Base-by-base conservation (phyloP, 345 rosid species). In the Microcos paniculata region DNA sequence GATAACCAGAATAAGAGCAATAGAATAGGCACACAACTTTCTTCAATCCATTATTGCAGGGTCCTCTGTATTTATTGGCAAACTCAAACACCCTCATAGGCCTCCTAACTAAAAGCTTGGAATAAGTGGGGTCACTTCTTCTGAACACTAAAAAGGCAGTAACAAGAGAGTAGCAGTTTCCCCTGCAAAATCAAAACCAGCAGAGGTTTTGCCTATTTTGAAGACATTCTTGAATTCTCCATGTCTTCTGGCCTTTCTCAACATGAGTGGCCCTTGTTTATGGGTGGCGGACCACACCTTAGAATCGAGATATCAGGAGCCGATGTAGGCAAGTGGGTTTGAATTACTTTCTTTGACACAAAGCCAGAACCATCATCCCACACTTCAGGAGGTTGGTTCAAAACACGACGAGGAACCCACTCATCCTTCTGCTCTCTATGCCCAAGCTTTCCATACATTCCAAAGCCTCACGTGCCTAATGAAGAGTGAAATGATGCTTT, bases 241-340 rank as follows among this genome's bases (percentile, higher is more conserved):
- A 96, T 96, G 65, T 96, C 99, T 76, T 96, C 98, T 8, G 99
- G 99, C 83, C 99, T 96, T 82, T 96, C 97, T 97, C 98, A 94
- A 71, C 98, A 94, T 77, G 85, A 62, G 77, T 96, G 99, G 80
- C 94, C 99, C 91, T 80, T 80, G 75, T 87, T 89, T 7, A n/a
- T n/a, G n/a, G n/a, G n/a, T n/a, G n/a, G n/a, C n/a, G n/a, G n/a
- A n/a, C n/a, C n/a, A n/a, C n/a, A n/a, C n/a, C n/a, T n/a, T n/a
- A n/a, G n/a, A n/a, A n/a, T n/a, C n/a, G n/a, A n/a, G n/a, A n/a
- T n/a, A n/a, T n/a, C n/a, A n/a, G n/a, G n/a, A n/a, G n/a, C n/a
- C n/a, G n/a, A n/a, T n/a, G n/a, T n/a, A n/a, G n/a, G n/a, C n/a
- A n/a, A n/a, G n/a, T n/a, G n/a, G n/a, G n/a, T n/a, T n/a, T n/a